Conservation (phyloP, 257 asterid genomes). For the Penstemon newberryi region DNA sequence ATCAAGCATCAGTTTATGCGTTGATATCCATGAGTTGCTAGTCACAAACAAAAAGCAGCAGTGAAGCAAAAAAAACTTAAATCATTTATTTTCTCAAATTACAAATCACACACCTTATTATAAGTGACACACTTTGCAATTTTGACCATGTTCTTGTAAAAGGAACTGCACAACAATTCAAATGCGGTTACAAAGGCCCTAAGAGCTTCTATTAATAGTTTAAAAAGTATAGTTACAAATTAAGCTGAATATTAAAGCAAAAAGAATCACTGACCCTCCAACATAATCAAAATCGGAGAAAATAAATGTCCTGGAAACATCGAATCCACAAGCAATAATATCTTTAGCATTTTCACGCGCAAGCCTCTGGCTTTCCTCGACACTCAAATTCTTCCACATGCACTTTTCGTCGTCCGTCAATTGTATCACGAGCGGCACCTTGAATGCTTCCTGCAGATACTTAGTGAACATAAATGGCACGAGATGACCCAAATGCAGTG, state of each 20-base stretch:
- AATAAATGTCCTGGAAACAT: constrained; percentile 82
- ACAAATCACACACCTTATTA: constrained; percentile 61
- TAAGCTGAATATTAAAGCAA: background rate
- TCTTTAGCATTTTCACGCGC: constrained; percentile 98
- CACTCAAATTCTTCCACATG: constrained; percentile 89
- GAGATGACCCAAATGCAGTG: constrained; percentile 95
- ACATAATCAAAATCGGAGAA: constrained; percentile 88
- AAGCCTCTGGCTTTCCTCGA: constrained; percentile 92
- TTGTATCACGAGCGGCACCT: constrained; percentile 93
- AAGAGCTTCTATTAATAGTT: too few species aligned
- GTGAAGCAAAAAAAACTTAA: background rate
- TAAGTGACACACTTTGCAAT: constrained; percentile 84
- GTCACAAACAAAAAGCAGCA: background rate
- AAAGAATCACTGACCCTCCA: constrained; percentile 71
- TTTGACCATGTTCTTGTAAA: constrained; percentile 86
- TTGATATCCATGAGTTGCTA: constrained; percentile 10
- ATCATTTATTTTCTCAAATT: background rate
- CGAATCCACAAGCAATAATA: constrained; percentile 98
- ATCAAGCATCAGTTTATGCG: constrained; percentile 16
- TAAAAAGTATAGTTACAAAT: constrained; percentile 7
- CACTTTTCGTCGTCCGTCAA: constrained; percentile 97
- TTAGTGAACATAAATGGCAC: constrained; percentile 95
- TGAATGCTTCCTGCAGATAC: constrained; percentile 95
- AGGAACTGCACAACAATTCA: constrained; percentile 54
- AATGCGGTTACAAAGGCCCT: background rate